A percentile compares a stretch with the other conserved stretches of the same genome.
Evolutionary conservation across 2,329 filamentous ascomycete species (phyloP).

Genomic region (Arthroderma sp.): DNA sequence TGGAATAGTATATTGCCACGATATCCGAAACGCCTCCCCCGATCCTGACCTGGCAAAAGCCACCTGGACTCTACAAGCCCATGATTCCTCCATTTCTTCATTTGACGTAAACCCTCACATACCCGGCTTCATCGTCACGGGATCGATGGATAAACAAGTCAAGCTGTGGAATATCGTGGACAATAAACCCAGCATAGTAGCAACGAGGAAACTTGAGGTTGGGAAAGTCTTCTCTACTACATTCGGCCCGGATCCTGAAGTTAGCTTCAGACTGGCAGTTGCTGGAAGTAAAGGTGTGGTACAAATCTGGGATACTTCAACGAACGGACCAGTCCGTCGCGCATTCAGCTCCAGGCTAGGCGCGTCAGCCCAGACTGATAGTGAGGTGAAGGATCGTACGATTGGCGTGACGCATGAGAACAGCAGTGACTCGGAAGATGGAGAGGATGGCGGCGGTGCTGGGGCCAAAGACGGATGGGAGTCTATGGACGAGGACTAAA

Average conservation of each 20-base stretch:
- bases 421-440: slow-evolving; percentile 53
- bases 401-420: slow-evolving; percentile 57
- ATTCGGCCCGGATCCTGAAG: slow-evolving; percentile 81
- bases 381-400: slow-evolving; percentile 57
- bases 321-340: slow-evolving; percentile 72
- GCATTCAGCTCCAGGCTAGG: slow-evolving; percentile 65
- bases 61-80: slow-evolving; percentile 88
- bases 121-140: slow-evolving; percentile 85
- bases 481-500: slow-evolving; percentile 41
- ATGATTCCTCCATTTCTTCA: slow-evolving; percentile 79
- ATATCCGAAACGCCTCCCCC: slow-evolving; percentile 62
- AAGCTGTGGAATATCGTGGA: slow-evolving; percentile 90
- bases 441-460: slow-evolving; percentile 37
- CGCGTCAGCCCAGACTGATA: slow-evolving; percentile 33
- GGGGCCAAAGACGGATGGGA: slow-evolving; percentile 39
- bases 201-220: slow-evolving; percentile 80
- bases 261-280: slow-evolving; percentile 82
- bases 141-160: slow-evolving; percentile 84
- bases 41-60: slow-evolving; percentile 65
- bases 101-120: slow-evolving; percentile 87
- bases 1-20: slow-evolving; percentile 84
- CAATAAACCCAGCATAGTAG: slow-evolving; percentile 75
- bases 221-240: slow-evolving; percentile 85
- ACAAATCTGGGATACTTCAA: slow-evolving; percentile 93
- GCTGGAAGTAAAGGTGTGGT: slow-evolving; percentile 88